Conservation (phyloP, 331 rosid species). For the Rhamnella rubrinervis region DNA sequence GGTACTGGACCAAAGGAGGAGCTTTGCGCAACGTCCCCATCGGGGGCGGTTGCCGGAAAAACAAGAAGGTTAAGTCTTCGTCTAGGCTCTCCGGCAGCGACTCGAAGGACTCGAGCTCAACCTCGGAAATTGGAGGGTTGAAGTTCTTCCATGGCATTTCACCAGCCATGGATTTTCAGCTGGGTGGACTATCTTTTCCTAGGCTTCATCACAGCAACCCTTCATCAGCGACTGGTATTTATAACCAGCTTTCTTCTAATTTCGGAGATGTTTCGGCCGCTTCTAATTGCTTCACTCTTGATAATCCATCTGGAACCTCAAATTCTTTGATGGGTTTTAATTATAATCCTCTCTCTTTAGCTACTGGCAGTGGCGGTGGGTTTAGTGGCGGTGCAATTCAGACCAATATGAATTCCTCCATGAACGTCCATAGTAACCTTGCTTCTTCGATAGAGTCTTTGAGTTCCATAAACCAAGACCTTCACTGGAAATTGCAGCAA, state of each 20-base stretch:
- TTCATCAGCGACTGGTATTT: slow-evolving; percentile 24
- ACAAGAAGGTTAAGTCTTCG: slow-evolving; percentile 59
- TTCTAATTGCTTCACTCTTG: slow-evolving; percentile 19
- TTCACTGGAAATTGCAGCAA: slow-evolving; percentile 96
- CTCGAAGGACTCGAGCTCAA: slow-evolving; percentile 52
- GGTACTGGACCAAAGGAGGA: slow-evolving; percentile 99
- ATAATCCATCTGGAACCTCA: slow-evolving; percentile 38
- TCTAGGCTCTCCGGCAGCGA: slow-evolving; percentile 36
- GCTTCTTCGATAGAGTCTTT: slow-evolving; percentile 87
- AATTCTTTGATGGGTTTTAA: slow-evolving; percentile 43
- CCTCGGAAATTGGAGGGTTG: slow-evolving; percentile 55
- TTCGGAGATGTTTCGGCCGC: slow-evolving; percentile 35
- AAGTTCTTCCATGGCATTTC: slow-evolving; percentile 67
- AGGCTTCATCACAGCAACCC: slow-evolving; percentile 33
- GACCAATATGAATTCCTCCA: slow-evolving; percentile 19
- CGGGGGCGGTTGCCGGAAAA: slow-evolving; percentile 93
- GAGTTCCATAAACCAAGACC: slow-evolving; percentile 94
- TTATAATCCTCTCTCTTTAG: slow-evolving; percentile 42
- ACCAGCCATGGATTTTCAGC: slow-evolving; percentile 76
- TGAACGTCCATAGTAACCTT: slow-evolving; percentile 48
- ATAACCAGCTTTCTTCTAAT: slow-evolving; percentile 45
- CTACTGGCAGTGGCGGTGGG: slow-evolving; percentile 20
- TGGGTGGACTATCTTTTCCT: slow-evolving; percentile 52
- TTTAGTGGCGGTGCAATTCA: slow-evolving; percentile 16
- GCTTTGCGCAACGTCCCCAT: slow-evolving; percentile 91